Evolutionary conservation across 2,329 filamentous ascomycete genomes (phyloP).

Genomic region (Penicillium italicum): DNA sequence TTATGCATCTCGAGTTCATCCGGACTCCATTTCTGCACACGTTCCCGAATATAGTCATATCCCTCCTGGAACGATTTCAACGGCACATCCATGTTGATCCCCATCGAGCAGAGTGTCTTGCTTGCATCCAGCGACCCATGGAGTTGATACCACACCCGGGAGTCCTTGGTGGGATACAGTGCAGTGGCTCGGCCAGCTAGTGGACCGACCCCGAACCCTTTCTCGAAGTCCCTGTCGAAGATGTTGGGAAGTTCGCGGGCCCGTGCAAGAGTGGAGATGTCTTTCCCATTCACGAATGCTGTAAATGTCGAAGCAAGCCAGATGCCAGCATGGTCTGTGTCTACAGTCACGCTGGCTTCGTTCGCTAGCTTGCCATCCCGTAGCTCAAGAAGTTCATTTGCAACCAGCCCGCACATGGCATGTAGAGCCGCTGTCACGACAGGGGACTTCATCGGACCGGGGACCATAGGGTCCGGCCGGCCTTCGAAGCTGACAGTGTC

Average conservation of each 20-base stretch:
- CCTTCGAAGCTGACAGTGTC: constrained; percentile 41
- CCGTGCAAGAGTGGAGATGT: constrained; percentile 28
- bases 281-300: constrained; percentile 39
- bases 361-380: constrained; percentile 15
- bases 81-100: constrained; percentile 37
- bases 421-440: constrained; percentile 43
- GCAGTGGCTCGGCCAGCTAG: constrained; percentile 44
- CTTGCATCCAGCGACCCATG: constrained; percentile 50
- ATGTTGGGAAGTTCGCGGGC: constrained; percentile 29
- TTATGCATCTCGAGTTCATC: constrained; percentile 46
- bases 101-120: constrained; percentile 46
- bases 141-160: constrained; percentile 49
- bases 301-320: constrained; percentile 45
- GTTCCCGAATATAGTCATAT: constrained; percentile 28
- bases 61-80: constrained; percentile 8
- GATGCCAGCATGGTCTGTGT: constrained; percentile 48
- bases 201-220: constrained; percentile 33
- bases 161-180: constrained; percentile 49
- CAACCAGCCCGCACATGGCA: constrained; percentile 45
- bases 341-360: constrained; percentile 35
- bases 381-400: constrained; percentile 37
- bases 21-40: constrained; percentile 34
- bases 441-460: constrained; percentile 46
- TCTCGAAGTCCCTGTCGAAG: constrained; percentile 40
- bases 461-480: constrained; percentile 39